A percentile compares a stretch with the other conserved stretches of the same genome.
Evolutionary conservation across 1,284 basidiomycete genomes (phyloP).

Genomic region (Cutaneotrichosporon daszewskae): DNA sequence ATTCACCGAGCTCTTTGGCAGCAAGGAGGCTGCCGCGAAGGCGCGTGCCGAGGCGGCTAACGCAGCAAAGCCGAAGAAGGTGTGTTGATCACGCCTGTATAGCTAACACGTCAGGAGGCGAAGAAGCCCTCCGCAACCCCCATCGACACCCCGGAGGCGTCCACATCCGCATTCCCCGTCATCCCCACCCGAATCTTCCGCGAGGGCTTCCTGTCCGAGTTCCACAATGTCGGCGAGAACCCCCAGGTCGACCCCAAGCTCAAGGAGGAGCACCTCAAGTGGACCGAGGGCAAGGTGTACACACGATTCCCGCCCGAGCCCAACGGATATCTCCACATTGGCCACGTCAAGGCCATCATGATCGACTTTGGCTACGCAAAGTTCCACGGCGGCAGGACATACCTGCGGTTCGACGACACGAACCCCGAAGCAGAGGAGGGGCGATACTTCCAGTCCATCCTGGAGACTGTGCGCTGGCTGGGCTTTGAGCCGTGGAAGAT

Average conservation of each 20-base stretch:
- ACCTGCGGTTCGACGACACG: conserved; percentile 92
- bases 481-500: conserved; percentile 98
- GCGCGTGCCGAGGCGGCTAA: conserved; percentile 59
- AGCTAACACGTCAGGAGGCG: conserved; percentile 36
- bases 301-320: conserved; percentile 99
- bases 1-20: conserved; percentile 71
- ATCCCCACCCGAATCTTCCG: conserved; percentile 66
- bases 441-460: conserved; percentile 89
- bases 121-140: conserved; percentile 12
- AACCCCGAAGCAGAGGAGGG: conserved; percentile 98
- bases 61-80: conserved; percentile 62
- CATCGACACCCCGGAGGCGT: conserved; percentile 32
- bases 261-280: conserved; percentile 72
- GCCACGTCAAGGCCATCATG: conserved; percentile 97
- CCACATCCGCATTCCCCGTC: conserved; percentile 27
- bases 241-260: conserved; percentile 76
- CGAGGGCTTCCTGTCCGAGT: conserved; percentile 87
- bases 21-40: conserved; percentile 63
- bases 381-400: conserved; percentile 81
- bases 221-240: conserved; percentile 93
- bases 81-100: conserved; percentile 3
- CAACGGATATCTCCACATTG: conserved; percentile 93
- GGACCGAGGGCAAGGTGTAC: conserved; percentile 77
- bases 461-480: conserved; percentile 94
- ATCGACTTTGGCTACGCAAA: conserved; percentile 97